Base-by-base conservation (phyloP, 2,329 filamentous ascomycete genomes). In the Phialemonium atrogriseum region DNA sequence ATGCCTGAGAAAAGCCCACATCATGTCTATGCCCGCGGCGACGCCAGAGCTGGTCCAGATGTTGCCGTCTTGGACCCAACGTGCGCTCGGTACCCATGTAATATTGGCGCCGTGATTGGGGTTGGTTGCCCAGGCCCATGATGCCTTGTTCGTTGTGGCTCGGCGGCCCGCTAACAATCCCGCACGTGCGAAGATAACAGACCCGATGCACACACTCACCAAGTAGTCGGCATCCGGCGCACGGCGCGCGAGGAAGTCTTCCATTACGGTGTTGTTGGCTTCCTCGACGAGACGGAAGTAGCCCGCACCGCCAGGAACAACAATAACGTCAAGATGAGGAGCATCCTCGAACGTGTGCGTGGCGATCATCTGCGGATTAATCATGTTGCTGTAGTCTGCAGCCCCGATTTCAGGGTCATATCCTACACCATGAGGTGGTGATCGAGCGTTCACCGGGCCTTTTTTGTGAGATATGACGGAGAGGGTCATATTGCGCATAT, bases 41-140 rank as follows among this genome's bases (percentile, higher is more conserved):
- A 74, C 61, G 1, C 70, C 69, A 0, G 63, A 66, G 8, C 62
- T 64, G 2, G 64, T 69, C 70, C 70, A 75, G 4, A 73, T 51
- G 38, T 70, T 67, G 1, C 64, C 67, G 45, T 72, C 67, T 0
- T 54, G 50, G 1, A 70, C 63, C 70, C 69, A 75, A 18, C 70
- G 52, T 14, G 70, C 69, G 19, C 55, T 55, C 1, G 56, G 47
- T 8, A 68, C 51, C 70, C 70, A 75, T 0, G 59, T 45, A 2
- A 70, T 62, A 3, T 55, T 47, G 0, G 52, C 48, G 5, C 60
- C 52, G 12, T 51, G 39, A 5, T 45, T 39, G 5, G 52, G n/a
- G n/a, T n/a, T n/a, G n/a, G n/a, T 58, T 4, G 61, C 58, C 34
- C 39, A 49, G 3, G 37, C 39, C 44, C 49, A 57, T 2, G 47